Evolutionary conservation across 2,329 filamentous ascomycete genomes (phyloP).

Genomic region (Verticillium isaacii): DNA sequence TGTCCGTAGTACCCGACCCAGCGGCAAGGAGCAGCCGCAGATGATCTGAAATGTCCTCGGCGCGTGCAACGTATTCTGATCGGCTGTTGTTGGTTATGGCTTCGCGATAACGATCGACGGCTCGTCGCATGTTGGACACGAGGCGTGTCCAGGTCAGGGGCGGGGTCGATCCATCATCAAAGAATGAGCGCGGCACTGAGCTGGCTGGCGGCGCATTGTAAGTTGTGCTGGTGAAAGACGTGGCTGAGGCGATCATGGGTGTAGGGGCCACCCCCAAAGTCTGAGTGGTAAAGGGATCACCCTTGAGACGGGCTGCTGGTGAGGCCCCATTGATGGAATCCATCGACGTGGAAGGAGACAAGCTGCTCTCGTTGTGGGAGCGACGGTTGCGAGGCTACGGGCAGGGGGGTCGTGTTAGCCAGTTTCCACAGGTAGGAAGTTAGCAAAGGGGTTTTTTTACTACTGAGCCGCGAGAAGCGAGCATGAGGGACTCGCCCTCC

Average conservation of each 20-base stretch:
- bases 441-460: conserved; percentile 38
- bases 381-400: conserved; percentile 56
- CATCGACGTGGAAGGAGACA: conserved; percentile 86
- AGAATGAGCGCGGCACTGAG: conserved; percentile 74
- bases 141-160: conserved; percentile 85
- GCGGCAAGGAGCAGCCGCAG: conserved; percentile 89
- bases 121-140: conserved; percentile 86
- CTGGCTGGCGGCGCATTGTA: conserved; percentile 55
- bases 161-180: conserved; percentile 78
- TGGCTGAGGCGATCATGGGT: conserved; percentile 53
- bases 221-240: conserved; percentile 55
- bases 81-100: conserved; percentile 79
- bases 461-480: conserved; percentile 63
- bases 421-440: background rate
- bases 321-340: conserved; percentile 77
- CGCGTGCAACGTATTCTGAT: conserved; percentile 85
- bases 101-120: conserved; percentile 85
- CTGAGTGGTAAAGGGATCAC: conserved; percentile 48
- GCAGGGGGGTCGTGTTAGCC: background rate
- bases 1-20: conserved; percentile 94
- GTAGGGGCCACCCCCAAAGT: conserved; percentile 27
- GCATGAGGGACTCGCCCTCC: conserved; percentile 68
- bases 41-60: conserved; percentile 98
- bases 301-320: conserved; percentile 50
- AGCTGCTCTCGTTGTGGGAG: conserved; percentile 58